Percentiles rank a stretch among this genome's conserved stretches.
These are phyloP conservation scores for Diaporthe sp. DNA, from an alignment of 2,329 filamentous ascomycete genomes.

Conservation along the genomic window DNA sequence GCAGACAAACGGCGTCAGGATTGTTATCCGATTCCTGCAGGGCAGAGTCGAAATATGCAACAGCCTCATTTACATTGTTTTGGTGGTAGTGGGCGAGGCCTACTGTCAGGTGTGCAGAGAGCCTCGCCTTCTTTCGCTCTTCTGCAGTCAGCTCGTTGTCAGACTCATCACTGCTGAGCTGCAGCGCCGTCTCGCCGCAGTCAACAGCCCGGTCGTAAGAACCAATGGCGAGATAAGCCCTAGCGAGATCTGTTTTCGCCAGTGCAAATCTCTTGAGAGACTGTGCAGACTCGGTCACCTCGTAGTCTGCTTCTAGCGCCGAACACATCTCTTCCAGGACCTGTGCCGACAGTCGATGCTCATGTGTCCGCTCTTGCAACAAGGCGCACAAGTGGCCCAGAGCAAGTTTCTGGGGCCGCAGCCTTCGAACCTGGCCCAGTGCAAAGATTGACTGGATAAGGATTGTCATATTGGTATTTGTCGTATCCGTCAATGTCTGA, in stretches of 20 bases:
- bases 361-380: constrained; percentile 82
- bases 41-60: constrained; percentile 83
- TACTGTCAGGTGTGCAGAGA: constrained; percentile 87
- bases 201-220: constrained; percentile 77
- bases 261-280: constrained; percentile 82
- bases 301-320: constrained; percentile 82
- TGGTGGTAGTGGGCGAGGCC: constrained; percentile 85
- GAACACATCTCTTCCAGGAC: constrained; percentile 75
- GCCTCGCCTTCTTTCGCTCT: constrained; percentile 74
- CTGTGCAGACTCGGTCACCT: constrained; percentile 80
- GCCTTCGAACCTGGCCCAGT: constrained; percentile 80
- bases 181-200: constrained; percentile 82
- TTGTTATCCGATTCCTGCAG: constrained; percentile 80
- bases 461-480: constrained; percentile 63
- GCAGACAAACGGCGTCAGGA: constrained; percentile 85
- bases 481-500: constrained; percentile 71
- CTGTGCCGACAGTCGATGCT: constrained; percentile 71
- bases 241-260: constrained; percentile 86
- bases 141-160: constrained; percentile 73
- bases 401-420: constrained; percentile 76
- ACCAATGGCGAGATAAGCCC: constrained; percentile 79
- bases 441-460: constrained; percentile 91
- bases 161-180: constrained; percentile 79
- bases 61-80: constrained; percentile 72
- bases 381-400: constrained; percentile 83